Base-by-base conservation (phyloP, 75 land plant genomes). In the Larix kaempferi region DNA sequence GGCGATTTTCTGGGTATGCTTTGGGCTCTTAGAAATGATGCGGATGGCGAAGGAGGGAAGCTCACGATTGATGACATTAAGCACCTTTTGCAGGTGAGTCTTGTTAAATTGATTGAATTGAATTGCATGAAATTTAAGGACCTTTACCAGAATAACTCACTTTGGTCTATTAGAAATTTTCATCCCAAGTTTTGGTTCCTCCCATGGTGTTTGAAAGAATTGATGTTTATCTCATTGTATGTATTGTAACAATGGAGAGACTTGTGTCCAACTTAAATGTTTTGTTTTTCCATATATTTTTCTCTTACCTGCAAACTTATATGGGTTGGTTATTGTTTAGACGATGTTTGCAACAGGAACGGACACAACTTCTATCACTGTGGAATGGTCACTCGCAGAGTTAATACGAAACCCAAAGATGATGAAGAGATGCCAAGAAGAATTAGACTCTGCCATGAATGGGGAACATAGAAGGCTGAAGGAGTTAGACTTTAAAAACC, bases 1-100 rank as follows among this genome's bases (percentile, higher is more conserved):
- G 79, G 77, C 5, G 88, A 80, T 73, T 80, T 83, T 41, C 73
- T 86, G 4, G 82, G 83, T 21, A 6, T 55, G 35, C 57, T 86
- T 7, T 55, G 66, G 56, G 80, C 79, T 2, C 75, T 76, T 12
- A 5, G 78, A 21, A 67, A 67, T 67, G 39, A 67, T 37, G 54
- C 67, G 3, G 75, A 79, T 6, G 76, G 71, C 0, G 87, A 82
- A 2, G 80, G 82, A 2, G 79, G 71, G 19, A 74, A 44, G 63
- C 71, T 86, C 2, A 74, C 56, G 5, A 22, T 74, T 7, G 67
- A 57, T 19, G 77, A 83, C 56, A 58, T 82, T 74, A 86, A 86
- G 33, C 85, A 67, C 10, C 77, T 86, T n/a, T 63, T 86, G 10
- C 22, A 19, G 71, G 49, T 39, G 19, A 61, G 29, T 5, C 44